Evolutionary conservation across 495 filamentous ascomycete genomes (phyloP), one percentile per base, ranked within the genome.

Genomic region (Acidomyces sp.): DNA sequence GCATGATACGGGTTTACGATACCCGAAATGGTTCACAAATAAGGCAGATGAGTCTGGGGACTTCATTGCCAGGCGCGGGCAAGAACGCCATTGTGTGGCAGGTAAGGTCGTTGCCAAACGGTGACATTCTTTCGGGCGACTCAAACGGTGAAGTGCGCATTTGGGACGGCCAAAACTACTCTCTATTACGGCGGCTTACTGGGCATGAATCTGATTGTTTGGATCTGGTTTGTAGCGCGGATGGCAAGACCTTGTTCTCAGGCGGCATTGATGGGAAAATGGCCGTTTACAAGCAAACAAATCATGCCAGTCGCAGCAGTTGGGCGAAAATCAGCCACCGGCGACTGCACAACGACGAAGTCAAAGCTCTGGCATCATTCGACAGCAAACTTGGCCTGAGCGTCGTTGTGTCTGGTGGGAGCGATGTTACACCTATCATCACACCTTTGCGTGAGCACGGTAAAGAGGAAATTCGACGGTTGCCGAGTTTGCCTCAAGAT

Each of bases 21-120:
- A 80, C 83, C 45, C 72, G 86, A 19, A 85, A 70, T 55, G 80
- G 83, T 2, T 63, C 74, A 29, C 64, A 78, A 34, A 49, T 93
- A 39, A 68, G 83, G 10, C 84, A 73, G 39, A 88, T 99, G 66
- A 85, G 83, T 0, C 63, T 96, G 7, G 90, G 86, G 12, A 73
- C 75, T 34, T 85, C 85, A 26, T 68, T 80, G 6, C 59, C 64
- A 4, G 80, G 77, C 20, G 84, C 83, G 3, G 74, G 81, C 13
- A 86, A 83, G 60, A 84, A 87, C 40, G 76, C 82, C 21, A 72
- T 96, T 17, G 83, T 94, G 6, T 99, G 90, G 90, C 77, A 85
- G 12, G 76, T 96, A 37, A 93, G 85, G 59, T 83, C 77, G 48
- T 66, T 95, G 24, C 70, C 75, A 10, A 79, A 87, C 54, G 87